Conservation (phyloP, 805 yeast species). For the Starmerella bacillaris region DNA sequence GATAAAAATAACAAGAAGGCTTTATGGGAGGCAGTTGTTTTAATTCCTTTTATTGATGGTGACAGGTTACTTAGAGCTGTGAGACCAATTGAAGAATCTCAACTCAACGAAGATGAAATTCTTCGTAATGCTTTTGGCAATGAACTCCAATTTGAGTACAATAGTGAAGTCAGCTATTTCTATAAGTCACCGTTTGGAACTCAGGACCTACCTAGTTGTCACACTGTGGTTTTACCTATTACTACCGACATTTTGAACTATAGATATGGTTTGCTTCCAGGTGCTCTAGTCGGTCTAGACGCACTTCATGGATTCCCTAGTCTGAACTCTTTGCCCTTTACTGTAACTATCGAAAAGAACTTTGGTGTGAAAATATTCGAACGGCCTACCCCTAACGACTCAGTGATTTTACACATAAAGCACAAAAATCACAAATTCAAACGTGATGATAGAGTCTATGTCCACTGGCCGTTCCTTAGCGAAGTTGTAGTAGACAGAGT, state of each 20-base stretch:
- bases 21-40: conserved; percentile 94
- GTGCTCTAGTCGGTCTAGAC: conserved; percentile 52
- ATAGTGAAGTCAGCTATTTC: conserved; percentile 52
- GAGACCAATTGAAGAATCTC: conserved; percentile 39
- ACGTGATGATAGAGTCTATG: conserved; percentile 44
- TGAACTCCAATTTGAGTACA: conserved; percentile 49
- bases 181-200: conserved; percentile 40
- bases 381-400: conserved; percentile 65
- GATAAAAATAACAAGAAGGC: conserved; percentile 92
- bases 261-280: conserved; percentile 39
- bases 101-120: conserved; percentile 49
- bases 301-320: conserved; percentile 84
- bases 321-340: conserved; percentile 49
- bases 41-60: conserved; percentile 81
- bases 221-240: conserved; percentile 15
- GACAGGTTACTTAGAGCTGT: conserved; percentile 54
- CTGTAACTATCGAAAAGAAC: conserved; percentile 29
- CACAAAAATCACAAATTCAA: conserved; percentile 23
- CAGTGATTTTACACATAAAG: conserved; percentile 49
- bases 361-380: conserved; percentile 65
- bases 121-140: conserved; percentile 57
- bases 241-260: conserved; percentile 6
- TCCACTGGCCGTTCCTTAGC: conserved; percentile 78
- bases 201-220: conserved; percentile 54
- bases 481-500: conserved; percentile 59